Conservation (phyloP, 2,329 filamentous ascomycete species). For the Trichoderma pleuroti region DNA sequence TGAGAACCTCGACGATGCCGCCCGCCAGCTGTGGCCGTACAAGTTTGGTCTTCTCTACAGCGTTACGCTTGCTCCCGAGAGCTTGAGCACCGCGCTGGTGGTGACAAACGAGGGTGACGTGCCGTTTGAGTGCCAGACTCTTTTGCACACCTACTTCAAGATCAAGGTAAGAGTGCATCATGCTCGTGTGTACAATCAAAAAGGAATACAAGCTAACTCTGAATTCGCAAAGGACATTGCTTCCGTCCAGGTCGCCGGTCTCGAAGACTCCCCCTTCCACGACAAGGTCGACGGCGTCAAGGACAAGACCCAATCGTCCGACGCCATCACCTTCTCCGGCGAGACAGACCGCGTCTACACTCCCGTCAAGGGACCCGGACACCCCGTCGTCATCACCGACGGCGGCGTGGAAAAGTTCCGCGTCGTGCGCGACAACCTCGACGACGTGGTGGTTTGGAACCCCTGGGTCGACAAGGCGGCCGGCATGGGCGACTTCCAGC, state of each 20-base stretch:
- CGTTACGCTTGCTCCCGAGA: conserved; percentile 74
- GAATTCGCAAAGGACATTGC: conserved; percentile 65
- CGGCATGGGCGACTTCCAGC: conserved; percentile 80
- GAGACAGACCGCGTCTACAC: conserved; percentile 91
- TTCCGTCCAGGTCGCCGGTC: conserved; percentile 67
- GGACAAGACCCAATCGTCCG: conserved; percentile 61
- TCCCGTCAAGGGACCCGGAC: conserved; percentile 57
- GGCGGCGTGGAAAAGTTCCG: conserved; percentile 63
- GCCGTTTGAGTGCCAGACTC: conserved; percentile 84
- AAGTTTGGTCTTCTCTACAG: conserved; percentile 91
- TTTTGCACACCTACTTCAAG: conserved; percentile 87
- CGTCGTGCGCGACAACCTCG: conserved; percentile 77
- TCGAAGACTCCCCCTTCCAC: conserved; percentile 70
- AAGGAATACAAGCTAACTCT: background rate
- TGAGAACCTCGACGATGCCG: conserved; percentile 64
- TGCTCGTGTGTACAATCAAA: background rate
- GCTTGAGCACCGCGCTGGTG: conserved; percentile 75
- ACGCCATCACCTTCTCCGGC: conserved; percentile 64
- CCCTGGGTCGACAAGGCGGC: conserved; percentile 85
- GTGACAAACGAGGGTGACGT: conserved; percentile 82
- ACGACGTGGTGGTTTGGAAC: conserved; percentile 94
- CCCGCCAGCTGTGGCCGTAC: conserved; percentile 73
- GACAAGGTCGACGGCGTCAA: conserved; percentile 75
- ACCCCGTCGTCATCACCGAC: conserved; percentile 58
- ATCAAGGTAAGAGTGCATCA: conserved; percentile 59